Percentiles rank a stretch among this genome's conserved stretches.
Conservation (phyloP, 1,284 basidiomycete genomes). For the Ustilago curta region DNA sequence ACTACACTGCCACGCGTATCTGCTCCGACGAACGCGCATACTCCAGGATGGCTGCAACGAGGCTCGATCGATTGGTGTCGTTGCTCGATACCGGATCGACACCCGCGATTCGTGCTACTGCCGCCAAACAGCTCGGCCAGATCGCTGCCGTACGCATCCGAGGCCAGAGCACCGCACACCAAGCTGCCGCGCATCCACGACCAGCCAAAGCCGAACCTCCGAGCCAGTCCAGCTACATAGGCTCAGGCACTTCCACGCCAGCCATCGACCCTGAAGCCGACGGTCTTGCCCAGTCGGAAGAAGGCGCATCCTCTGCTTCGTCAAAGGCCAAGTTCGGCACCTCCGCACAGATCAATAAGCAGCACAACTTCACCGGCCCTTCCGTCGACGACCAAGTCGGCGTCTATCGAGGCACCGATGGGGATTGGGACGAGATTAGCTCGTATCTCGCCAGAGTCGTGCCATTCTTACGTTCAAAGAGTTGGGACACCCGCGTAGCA, state of each 20-base stretch:
- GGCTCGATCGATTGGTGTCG: conserved; percentile 88
- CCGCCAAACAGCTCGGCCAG: conserved; percentile 91
- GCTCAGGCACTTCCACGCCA: conserved; percentile 42
- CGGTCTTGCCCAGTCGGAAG: conserved; percentile 38
- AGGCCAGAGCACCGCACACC: conserved; percentile 47
- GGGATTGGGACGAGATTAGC: conserved; percentile 75
- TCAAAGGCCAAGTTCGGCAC: conserved; percentile 42
- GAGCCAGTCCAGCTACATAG: conserved; percentile 6
- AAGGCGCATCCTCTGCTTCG: conserved; percentile 11
- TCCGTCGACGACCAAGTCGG: conserved; percentile 25
- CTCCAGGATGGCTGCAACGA: conserved; percentile 50
- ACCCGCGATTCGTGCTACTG: conserved; percentile 83
- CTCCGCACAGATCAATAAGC: conserved; percentile 41
- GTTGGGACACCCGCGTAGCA: conserved; percentile 84
- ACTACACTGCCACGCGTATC: neutral
- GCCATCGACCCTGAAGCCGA: conserved; percentile 42
- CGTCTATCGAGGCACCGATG: conserved; percentile 73
- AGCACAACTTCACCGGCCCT: conserved; percentile 41
- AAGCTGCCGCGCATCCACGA: conserved; percentile 27
- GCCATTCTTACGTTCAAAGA: conserved; percentile 87
- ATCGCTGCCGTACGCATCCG: conserved; percentile 76
- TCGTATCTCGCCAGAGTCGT: conserved; percentile 76
- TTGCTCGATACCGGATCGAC: conserved; percentile 91
- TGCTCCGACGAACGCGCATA: neutral
- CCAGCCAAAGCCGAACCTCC: conserved; percentile 20